Conservation (phyloP, 495 filamentous ascomycete genomes). For the Beverwykella pulmonaria region DNA sequence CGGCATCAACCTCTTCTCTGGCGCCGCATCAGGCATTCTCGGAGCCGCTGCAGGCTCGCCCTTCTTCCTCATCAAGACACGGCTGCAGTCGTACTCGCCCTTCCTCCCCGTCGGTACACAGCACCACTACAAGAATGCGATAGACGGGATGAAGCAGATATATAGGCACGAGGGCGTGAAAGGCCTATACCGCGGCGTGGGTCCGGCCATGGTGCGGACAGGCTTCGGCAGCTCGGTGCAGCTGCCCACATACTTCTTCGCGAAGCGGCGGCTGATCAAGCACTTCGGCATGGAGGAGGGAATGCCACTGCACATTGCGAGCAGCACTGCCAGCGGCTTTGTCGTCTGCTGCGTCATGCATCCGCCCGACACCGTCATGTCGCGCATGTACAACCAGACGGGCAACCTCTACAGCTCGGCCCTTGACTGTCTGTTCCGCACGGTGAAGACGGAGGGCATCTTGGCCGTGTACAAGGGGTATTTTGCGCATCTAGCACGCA, state of each 20-base stretch:
- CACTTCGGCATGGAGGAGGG: slow-evolving; percentile 91
- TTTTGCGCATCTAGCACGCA: slow-evolving; percentile 90
- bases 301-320: slow-evolving; percentile 82
- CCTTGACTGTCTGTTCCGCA: slow-evolving; percentile 90
- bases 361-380: slow-evolving; percentile 98
- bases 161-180: slow-evolving; percentile 72
- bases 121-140: slow-evolving; percentile 83
- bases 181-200: slow-evolving; percentile 86
- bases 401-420: slow-evolving; percentile 92
- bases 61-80: slow-evolving; percentile 98
- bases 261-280: slow-evolving; percentile 78
- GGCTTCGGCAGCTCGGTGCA: slow-evolving; percentile 95
- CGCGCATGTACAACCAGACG: slow-evolving; percentile 97
- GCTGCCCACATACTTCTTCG: slow-evolving; percentile 97
- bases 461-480: slow-evolving; percentile 98
- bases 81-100: slow-evolving; percentile 90
- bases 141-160: slow-evolving; percentile 81
- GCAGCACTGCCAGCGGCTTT: slow-evolving; percentile 88
- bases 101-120: slow-evolving; percentile 96
- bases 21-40: slow-evolving; percentile 83
- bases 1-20: slow-evolving; percentile 88
- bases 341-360: slow-evolving; percentile 99
- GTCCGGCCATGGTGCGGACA: slow-evolving; percentile 94
- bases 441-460: slow-evolving; percentile 84
- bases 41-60: slow-evolving; percentile 90